These are phyloP conservation scores for Corymbia maculata DNA, from an alignment of 345 rosid species.

Conservation along the genomic window DNA sequence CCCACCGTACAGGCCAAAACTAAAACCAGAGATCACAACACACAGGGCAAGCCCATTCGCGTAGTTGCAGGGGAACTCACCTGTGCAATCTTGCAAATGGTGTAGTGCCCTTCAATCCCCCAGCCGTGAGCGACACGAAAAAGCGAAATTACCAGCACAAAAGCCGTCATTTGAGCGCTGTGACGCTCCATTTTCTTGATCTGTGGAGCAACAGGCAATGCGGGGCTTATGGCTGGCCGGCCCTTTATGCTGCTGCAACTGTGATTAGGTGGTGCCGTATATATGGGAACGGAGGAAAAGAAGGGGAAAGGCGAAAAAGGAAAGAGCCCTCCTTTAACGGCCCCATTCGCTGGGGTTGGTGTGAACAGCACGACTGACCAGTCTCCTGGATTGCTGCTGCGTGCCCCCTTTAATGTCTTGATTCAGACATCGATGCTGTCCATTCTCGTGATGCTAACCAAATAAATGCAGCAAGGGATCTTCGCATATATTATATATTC, in stretches of 20 bases:
- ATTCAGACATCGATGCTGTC: neutral
- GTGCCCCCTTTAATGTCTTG: neutral
- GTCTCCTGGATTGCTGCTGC: neutral
- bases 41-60: neutral
- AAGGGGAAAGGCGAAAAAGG: neutral
- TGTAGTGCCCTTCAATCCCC: slow-evolving; percentile 71
- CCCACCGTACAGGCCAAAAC: neutral
- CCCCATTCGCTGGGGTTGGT: neutral
- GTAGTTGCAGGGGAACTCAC: neutral
- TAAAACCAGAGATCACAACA: neutral
- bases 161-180: neutral
- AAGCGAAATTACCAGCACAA: neutral
- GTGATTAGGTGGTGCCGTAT: neutral
- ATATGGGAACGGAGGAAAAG: neutral
- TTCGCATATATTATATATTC: neutral
- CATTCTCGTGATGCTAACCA: neutral
- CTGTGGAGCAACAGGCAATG: neutral
- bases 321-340: neutral
- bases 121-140: slow-evolving; percentile 27
- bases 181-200: neutral
- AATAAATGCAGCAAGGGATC: neutral
- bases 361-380: neutral
- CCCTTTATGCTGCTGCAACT: neutral
- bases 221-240: neutral
- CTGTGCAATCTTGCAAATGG: slow-evolving; percentile 69